Percentiles rank a stretch among this genome's conserved stretches.
These are phyloP conservation scores for Glutinoglossum americanum DNA, from an alignment of 495 filamentous ascomycete species.

Conservation along the genomic window DNA sequence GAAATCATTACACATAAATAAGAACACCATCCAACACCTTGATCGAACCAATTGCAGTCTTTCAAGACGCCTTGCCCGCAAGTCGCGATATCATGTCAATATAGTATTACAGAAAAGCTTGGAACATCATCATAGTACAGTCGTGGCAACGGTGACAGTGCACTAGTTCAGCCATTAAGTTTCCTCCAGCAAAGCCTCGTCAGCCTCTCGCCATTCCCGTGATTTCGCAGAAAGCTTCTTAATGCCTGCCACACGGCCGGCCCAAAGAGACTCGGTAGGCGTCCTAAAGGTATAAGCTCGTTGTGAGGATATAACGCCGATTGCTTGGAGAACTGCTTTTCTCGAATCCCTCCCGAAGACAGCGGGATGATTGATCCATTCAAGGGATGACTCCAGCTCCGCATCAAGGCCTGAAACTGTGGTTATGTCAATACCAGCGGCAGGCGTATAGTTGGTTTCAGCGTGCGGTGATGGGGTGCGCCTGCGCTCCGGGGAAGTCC, in stretches of 20 bases:
- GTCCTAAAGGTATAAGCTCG: slow-evolving; percentile 87
- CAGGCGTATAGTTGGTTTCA: slow-evolving; percentile 37
- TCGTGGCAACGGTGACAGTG: not conserved
- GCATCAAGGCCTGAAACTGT: slow-evolving; percentile 76
- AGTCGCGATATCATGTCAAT: not conserved
- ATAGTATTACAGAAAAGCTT: not conserved
- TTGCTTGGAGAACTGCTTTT: slow-evolving; percentile 89
- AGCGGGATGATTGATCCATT: slow-evolving; percentile 96
- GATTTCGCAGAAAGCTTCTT: slow-evolving; percentile 56
- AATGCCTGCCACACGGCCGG: slow-evolving; percentile 53
- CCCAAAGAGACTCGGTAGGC: slow-evolving; percentile 67
- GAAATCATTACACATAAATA: not conserved
- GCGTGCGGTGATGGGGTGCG: slow-evolving; percentile 27
- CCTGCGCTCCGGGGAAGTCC: slow-evolving; percentile 8
- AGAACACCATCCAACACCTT: not conserved
- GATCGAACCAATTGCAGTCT: not conserved
- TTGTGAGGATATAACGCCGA: slow-evolving; percentile 89
- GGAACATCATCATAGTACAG: not conserved
- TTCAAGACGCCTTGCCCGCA: not conserved
- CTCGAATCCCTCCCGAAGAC: slow-evolving; percentile 88
- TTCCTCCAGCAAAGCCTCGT: slow-evolving; percentile 73
- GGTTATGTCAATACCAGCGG: slow-evolving; percentile 48
- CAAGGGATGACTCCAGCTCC: slow-evolving; percentile 79
- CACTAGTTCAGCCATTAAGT: slow-evolving; percentile 15
- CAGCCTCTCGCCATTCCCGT: slow-evolving; percentile 71